Conservation (phyloP, 192 early-diverging fungal genomes). For the Coemansia sp. region DNA sequence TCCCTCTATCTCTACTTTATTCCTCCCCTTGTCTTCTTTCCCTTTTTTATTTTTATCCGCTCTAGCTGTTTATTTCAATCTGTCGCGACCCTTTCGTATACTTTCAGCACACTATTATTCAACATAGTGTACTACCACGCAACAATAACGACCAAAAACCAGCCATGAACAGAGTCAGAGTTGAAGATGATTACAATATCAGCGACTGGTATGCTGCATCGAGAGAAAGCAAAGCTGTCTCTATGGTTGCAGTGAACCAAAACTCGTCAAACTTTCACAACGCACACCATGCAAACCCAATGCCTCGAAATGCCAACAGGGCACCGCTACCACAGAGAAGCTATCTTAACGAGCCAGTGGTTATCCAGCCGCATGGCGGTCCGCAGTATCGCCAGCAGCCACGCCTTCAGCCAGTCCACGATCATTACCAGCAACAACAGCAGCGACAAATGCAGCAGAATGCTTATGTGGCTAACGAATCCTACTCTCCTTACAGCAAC, state of each 20-base stretch:
- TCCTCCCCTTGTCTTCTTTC: neutral
- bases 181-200: slow-evolving; percentile 31
- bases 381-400: slow-evolving; percentile 11
- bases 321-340: slow-evolving; percentile 1
- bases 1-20: neutral
- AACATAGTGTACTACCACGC: neutral
- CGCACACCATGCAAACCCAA: slow-evolving; percentile 1
- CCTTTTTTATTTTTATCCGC: neutral
- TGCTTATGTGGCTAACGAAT: neutral
- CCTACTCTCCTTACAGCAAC: neutral
- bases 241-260: slow-evolving; percentile 18
- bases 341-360: neutral
- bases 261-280: slow-evolving; percentile 14
- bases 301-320: slow-evolving; percentile 6
- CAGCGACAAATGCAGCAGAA: slow-evolving; percentile 2
- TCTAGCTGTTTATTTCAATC: neutral
- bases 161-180: slow-evolving; percentile 12
- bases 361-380: neutral
- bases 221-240: slow-evolving; percentile 33
- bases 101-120: neutral
- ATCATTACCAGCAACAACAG: slow-evolving; percentile 15
- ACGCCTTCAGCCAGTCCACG: slow-evolving; percentile 14
- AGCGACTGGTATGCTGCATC: slow-evolving; percentile 43
- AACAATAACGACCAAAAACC: slow-evolving; percentile 2
- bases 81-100: neutral